Conservation (phyloP, 495 filamentous ascomycete genomes). For the Xylaria intraflava region DNA sequence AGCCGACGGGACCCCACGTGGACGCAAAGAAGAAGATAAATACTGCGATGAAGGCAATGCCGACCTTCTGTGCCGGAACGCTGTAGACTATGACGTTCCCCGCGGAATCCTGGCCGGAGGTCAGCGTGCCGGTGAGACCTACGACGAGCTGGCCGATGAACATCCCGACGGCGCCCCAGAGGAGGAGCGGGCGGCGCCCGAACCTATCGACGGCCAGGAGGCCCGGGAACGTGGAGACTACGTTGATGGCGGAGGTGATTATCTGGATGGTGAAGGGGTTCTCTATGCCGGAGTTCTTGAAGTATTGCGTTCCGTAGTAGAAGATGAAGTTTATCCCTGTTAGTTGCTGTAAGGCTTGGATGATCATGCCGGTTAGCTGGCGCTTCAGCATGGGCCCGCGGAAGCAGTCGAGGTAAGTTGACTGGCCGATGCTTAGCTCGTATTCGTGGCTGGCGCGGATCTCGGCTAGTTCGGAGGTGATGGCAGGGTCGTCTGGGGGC, state of each 20-base stretch:
- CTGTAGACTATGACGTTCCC: constrained; percentile 39
- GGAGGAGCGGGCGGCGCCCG: constrained; percentile 62
- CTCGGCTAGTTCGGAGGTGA: constrained; percentile 64
- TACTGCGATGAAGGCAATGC: constrained; percentile 67
- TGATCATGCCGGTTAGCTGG: constrained; percentile 65
- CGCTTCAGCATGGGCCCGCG: constrained; percentile 56
- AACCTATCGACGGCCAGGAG: constrained; percentile 66
- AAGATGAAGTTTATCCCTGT: constrained; percentile 66
- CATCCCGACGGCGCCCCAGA: constrained; percentile 70
- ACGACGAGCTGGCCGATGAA: constrained; percentile 60
- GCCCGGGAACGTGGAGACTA: constrained; percentile 62
- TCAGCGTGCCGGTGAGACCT: constrained; percentile 58
- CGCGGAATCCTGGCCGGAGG: constrained; percentile 36
- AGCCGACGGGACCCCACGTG: constrained; percentile 70
- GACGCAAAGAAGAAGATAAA: constrained; percentile 75
- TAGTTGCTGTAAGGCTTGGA: constrained; percentile 76
- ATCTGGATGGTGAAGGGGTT: constrained; percentile 61
- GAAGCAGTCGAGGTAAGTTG: constrained; percentile 64
- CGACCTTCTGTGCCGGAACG: constrained; percentile 53
- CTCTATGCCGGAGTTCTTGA: constrained; percentile 60
- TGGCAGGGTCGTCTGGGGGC: constrained; percentile 52
- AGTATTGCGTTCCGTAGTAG: constrained; percentile 73
- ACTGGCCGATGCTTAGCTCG: constrained; percentile 59
- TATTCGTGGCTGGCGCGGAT: constrained; percentile 75
- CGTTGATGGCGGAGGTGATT: constrained; percentile 65